These are phyloP conservation scores for Rhexocercosporidium sp. DNA, from an alignment of 2,329 filamentous ascomycete genomes.

Conservation along the genomic window DNA sequence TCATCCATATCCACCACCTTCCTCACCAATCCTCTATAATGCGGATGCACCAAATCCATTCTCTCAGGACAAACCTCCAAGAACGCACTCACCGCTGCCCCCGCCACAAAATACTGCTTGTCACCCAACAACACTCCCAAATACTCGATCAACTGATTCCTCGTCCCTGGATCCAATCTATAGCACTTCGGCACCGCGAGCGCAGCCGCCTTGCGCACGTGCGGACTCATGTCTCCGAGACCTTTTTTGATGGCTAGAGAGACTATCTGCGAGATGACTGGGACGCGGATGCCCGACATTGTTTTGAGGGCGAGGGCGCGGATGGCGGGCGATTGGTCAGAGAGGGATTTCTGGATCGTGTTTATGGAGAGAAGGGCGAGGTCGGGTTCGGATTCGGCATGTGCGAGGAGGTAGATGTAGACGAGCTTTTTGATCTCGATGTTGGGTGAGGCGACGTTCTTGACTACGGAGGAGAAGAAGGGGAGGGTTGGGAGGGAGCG, in stretches of 20 bases:
- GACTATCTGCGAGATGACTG: conserved; percentile 97
- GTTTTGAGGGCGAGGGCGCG: conserved; percentile 91
- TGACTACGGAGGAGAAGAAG: conserved; percentile 97
- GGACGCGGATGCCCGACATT: conserved; percentile 97
- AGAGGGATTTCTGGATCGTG: conserved; percentile 96
- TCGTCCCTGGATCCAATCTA: conserved; percentile 81
- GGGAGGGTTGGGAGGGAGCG: conserved; percentile 83
- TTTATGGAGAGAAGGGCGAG: conserved; percentile 96
- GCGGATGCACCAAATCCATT: conserved; percentile 86
- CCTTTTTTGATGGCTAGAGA: conserved; percentile 95
- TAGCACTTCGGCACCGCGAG: conserved; percentile 97
- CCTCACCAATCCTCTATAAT: conserved; percentile 83
- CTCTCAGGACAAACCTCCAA: conserved; percentile 87
- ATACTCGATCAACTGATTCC: conserved; percentile 85
- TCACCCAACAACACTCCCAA: conserved; percentile 80
- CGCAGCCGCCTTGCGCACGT: conserved; percentile 90
- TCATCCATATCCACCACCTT: conserved; percentile 99
- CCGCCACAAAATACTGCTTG: conserved; percentile 95
- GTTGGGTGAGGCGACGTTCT: conserved; percentile 94
- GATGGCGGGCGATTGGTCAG: conserved; percentile 87
- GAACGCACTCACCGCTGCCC: conserved; percentile 88
- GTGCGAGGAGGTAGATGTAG: conserved; percentile 96
- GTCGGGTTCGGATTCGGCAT: conserved; percentile 95
- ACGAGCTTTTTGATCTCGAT: conserved; percentile 97
- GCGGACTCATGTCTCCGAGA: conserved; percentile 89